These are phyloP conservation scores for Wickerhamomyces chambardii DNA, from an alignment of 805 yeast species.

Conservation along the genomic window DNA sequence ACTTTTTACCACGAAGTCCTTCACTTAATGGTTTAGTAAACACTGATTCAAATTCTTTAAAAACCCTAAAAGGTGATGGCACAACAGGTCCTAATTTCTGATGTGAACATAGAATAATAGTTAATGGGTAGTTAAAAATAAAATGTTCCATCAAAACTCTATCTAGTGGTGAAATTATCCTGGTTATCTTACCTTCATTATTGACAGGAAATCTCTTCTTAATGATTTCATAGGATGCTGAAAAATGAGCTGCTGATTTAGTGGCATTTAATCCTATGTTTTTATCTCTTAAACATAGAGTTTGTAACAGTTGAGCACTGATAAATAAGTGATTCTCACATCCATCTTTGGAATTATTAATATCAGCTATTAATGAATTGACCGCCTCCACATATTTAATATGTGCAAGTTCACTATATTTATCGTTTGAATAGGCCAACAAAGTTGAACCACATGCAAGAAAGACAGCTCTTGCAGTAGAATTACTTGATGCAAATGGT, in stretches of 20 bases:
- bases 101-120: slow-evolving; percentile 16
- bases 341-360: slow-evolving; percentile 10
- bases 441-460: slow-evolving; percentile 18
- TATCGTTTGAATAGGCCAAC: slow-evolving; percentile 12
- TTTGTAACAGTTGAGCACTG: slow-evolving; percentile 16
- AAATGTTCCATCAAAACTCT: slow-evolving; percentile 15
- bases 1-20: too few relatives aligned
- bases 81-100: slow-evolving; percentile 10
- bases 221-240: slow-evolving; percentile 17
- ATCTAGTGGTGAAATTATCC: slow-evolving; percentile 7
- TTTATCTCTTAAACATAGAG: slow-evolving; percentile 17
- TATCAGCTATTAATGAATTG: slow-evolving; percentile 9
- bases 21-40: slow-evolving; percentile 3
- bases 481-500: slow-evolving; percentile 10
- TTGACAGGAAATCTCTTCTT: slow-evolving; percentile 12
- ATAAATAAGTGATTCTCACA: slow-evolving; percentile 17
- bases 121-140: slow-evolving; percentile 14
- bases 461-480: slow-evolving; percentile 13
- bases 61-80: slow-evolving; percentile 17
- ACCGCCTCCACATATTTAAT: slow-evolving; percentile 13
- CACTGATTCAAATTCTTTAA: slow-evolving; percentile 11
- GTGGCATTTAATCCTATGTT: slow-evolving; percentile 17
- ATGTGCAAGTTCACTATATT: slow-evolving; percentile 7
- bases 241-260: slow-evolving; percentile 15
- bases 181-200: too few relatives aligned